Conservation (phyloP, 306 rosid genomes). For the Pachyrhizus erosus region DNA sequence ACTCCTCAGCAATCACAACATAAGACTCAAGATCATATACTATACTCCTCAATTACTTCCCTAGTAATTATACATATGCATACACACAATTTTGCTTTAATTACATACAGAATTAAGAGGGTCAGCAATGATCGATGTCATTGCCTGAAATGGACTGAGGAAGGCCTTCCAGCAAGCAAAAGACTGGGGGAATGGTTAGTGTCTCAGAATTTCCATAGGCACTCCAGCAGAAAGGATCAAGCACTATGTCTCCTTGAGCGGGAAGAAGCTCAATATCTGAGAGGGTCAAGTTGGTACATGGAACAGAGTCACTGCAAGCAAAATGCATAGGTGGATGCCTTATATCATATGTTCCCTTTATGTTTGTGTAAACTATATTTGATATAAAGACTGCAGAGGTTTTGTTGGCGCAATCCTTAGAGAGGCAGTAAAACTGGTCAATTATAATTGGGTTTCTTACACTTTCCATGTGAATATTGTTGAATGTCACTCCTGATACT, state of each 20-base stretch:
- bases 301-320: slow-evolving; percentile 84
- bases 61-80: slow-evolving; percentile 33
- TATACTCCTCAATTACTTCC: slow-evolving; percentile 25
- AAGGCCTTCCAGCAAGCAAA: slow-evolving; percentile 74
- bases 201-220: slow-evolving; percentile 78
- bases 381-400: slow-evolving; percentile 78
- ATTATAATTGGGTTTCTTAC: slow-evolving; percentile 89
- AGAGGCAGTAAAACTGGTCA: slow-evolving; percentile 84
- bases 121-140: slow-evolving; percentile 61
- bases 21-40: slow-evolving; percentile 3
- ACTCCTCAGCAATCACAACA: slow-evolving; percentile 59
- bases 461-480: slow-evolving; percentile 75
- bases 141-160: slow-evolving; percentile 58
- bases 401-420: slow-evolving; percentile 69
- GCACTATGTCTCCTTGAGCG: slow-evolving; percentile 58
- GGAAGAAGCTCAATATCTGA: slow-evolving; percentile 96
- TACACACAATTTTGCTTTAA: slow-evolving; percentile 16
- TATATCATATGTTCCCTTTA: slow-evolving; percentile 85
- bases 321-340: slow-evolving; percentile 83
- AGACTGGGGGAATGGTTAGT: slow-evolving; percentile 84
- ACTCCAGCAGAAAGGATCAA: slow-evolving; percentile 90
- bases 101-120: neutral
- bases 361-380: slow-evolving; percentile 64
- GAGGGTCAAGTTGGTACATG: slow-evolving; percentile 84
- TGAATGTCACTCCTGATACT: slow-evolving; percentile 76